Evolutionary conservation across 1,284 basidiomycete species (phyloP), one percentile per base, ranked within the genome.

Genomic region (Phellinidium pouzarii): DNA sequence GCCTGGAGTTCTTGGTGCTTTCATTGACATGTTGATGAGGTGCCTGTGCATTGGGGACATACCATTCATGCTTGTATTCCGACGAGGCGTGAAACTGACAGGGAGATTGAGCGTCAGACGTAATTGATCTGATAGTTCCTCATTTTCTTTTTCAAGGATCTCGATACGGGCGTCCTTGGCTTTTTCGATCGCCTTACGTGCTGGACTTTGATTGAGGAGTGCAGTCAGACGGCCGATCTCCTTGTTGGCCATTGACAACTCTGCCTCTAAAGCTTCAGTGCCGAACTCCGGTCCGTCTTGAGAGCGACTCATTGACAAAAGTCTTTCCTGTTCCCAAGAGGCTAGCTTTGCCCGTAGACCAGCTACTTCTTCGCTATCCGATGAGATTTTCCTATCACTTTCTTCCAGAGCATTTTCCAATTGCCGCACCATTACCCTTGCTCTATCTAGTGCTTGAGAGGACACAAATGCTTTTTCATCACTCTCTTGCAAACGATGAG

Each of bases 201-300:
- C 82, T n/a, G 86, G 84, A 11, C 85, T 87, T 59, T 87, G 84
- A 37, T 72, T 75, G 22, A 93, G 71, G 44, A 87, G 66, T 0
- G 80, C 75, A 46, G 79, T 80, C 43, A 95, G 71, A 17, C 81
- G 77, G 0, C 84, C 87, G 54, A 93, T 87, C 65, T 94, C 90
- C 61, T 74, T 80, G 63, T 90, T 77, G 0, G 92, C 91, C 1
- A 82, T 78, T 56, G 91, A 86, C 22, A 94, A 76, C 58, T 93
- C 87, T 4, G 75, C 73, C 64, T 94, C 88, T 40, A 94, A 71
- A 0, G 73, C 76, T 55, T 76, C 72, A 14, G 75, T 70, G 38
- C 84, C 80, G 29, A 36, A 36, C 8, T 38, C 47, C 25, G 65
- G 58, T 57, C 64, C 63, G 31, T 54, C 61, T 44, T 69, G 70